These are phyloP conservation scores for Ulmus americana DNA, from an alignment of 331 rosid genomes.

Conservation along the genomic window DNA sequence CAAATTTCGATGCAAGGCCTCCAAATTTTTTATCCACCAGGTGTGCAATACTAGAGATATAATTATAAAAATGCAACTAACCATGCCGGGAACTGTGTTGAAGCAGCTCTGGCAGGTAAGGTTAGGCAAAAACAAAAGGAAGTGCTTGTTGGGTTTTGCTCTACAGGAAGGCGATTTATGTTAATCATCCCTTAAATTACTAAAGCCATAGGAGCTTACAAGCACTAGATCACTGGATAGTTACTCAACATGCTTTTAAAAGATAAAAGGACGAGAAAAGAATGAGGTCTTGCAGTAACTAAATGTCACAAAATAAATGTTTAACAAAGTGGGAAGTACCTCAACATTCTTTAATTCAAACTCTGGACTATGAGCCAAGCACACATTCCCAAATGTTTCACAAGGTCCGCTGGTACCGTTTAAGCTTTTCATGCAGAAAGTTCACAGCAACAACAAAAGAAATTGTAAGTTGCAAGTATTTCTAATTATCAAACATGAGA, in stretches of 20 bases:
- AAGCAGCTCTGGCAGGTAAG: no score
- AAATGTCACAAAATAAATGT: background rate
- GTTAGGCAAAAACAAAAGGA: no score
- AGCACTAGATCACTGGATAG: background rate
- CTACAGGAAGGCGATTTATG: no score
- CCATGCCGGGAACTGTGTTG: no score
- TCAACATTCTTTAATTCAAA: slow-evolving; percentile 86
- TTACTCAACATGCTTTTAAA: background rate
- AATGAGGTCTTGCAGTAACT: background rate
- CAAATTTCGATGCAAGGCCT: no score
- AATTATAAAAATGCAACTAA: no score
- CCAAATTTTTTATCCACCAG: no score
- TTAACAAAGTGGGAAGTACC: slow-evolving; percentile 34
- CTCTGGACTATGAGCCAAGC: slow-evolving; percentile 81
- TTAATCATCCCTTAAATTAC: no score
- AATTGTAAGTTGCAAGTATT: background rate
- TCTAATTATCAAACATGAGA: slow-evolving; percentile 2
- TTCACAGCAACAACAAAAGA: slow-evolving; percentile 23
- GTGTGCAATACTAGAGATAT: no score
- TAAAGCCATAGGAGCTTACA: background rate
- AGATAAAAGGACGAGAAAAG: background rate
- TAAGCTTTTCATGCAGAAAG: slow-evolving; percentile 48
- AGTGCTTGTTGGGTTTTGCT: no score
- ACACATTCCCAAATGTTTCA: slow-evolving; percentile 74
- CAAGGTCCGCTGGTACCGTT: slow-evolving; percentile 84